These are phyloP conservation scores for Acacia crassicarpa DNA, from an alignment of 306 rosid species.

Conservation along the genomic window DNA sequence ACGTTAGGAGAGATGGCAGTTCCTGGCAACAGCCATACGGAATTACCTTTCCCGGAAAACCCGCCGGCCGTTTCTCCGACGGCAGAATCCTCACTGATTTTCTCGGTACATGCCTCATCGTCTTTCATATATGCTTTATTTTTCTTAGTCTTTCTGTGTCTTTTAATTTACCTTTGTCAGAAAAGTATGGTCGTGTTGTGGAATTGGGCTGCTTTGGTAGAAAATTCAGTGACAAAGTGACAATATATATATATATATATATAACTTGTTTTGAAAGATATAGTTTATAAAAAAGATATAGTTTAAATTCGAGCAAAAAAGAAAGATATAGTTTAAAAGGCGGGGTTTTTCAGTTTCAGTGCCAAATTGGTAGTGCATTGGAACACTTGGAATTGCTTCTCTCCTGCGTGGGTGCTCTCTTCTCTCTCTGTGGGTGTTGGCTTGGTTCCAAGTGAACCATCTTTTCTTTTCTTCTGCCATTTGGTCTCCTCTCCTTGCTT, in stretches of 20 bases:
- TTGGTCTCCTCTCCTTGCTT: too few relatives aligned
- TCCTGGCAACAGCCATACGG: slow-evolving; percentile 22
- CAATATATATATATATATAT: neutral
- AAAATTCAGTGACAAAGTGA: neutral
- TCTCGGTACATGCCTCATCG: neutral
- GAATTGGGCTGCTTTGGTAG: neutral
- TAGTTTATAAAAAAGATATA: too few relatives aligned
- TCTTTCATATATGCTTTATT: neutral
- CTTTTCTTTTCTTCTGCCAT: too few relatives aligned
- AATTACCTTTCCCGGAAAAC: slow-evolving; percentile 27
- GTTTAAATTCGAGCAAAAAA: too few relatives aligned
- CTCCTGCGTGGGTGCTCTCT: too few relatives aligned
- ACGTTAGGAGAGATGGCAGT: neutral
- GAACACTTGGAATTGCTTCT: too few relatives aligned
- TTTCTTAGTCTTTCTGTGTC: neutral
- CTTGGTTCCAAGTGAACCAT: too few relatives aligned
- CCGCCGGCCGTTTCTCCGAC: slow-evolving; percentile 29
- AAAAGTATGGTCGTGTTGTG: neutral
- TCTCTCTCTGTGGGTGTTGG: too few relatives aligned
- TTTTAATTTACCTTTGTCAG: neutral
- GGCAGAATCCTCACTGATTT: slow-evolving; percentile 24
- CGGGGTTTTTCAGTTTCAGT: too few relatives aligned
- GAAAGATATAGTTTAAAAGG: too few relatives aligned
- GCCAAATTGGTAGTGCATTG: too few relatives aligned
- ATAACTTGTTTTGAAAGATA: neutral